Conservation (phyloP, 208 protist genomes). For the Trypanosoma theileri region DNA sequence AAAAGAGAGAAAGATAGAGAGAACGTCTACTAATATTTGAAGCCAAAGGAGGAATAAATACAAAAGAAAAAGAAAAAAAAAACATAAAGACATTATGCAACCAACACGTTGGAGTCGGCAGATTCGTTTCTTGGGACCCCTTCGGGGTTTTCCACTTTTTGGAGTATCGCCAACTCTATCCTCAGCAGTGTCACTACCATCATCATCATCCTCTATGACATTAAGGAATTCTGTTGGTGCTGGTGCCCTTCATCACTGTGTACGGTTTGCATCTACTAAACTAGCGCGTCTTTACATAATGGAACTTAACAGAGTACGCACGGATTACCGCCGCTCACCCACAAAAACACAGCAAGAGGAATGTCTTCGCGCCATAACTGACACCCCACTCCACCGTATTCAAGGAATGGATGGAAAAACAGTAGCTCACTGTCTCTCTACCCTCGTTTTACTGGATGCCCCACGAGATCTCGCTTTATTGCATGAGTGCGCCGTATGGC, state of each 20-base stretch:
- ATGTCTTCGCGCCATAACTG: constrained; percentile 25
- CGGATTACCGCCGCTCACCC: constrained; percentile 25
- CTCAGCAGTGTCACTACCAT: neutral
- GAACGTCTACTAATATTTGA: too few species aligned
- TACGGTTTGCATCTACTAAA: constrained; percentile 25
- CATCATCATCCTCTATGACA: neutral
- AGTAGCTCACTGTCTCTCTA: constrained; percentile 42
- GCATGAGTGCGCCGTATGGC: constrained; percentile 48
- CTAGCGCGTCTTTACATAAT: constrained; percentile 27
- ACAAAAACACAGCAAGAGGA: constrained; percentile 30
- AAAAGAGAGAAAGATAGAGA: neutral
- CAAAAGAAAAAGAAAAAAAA: constrained; percentile 11
- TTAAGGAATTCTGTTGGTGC: neutral
- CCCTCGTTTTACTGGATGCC: constrained; percentile 37
- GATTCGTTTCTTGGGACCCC: neutral
- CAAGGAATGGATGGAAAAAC: constrained; percentile 41
- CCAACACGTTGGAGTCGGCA: constrained; percentile 6
- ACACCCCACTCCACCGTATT: constrained; percentile 29
- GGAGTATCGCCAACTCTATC: neutral
- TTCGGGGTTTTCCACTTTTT: neutral
- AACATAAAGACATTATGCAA: neutral
- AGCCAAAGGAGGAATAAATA: neutral
- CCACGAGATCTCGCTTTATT: constrained; percentile 29
- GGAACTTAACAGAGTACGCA: constrained; percentile 29
- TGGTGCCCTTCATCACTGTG: neutral